Evolutionary conservation across 2,329 filamentous ascomycete species (phyloP).

Genomic region (Lecanicillium sp.): DNA sequence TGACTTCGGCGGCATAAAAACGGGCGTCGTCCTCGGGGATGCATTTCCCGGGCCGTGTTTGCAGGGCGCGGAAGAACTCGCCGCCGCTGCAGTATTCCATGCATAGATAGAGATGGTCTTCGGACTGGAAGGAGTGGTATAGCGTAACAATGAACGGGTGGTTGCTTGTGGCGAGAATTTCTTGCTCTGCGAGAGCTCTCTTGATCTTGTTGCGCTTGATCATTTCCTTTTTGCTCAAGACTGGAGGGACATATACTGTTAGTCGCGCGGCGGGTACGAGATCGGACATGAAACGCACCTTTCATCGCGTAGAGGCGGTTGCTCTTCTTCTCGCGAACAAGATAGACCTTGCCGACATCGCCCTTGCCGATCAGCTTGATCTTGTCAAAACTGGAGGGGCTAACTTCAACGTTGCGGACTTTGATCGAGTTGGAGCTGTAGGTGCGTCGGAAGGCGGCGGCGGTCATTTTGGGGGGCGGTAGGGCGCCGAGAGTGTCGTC

Average conservation of each 20-base stretch:
- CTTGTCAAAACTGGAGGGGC: constrained; percentile 95
- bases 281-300: constrained; percentile 48
- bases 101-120: constrained; percentile 97
- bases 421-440: constrained; percentile 99
- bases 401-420: constrained; percentile 92
- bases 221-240: constrained; percentile 99
- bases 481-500: constrained; percentile 54
- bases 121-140: constrained; percentile 98
- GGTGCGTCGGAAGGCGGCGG: constrained; percentile 79
- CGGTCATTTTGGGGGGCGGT: constrained; percentile 55
- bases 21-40: constrained; percentile 94
- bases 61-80: constrained; percentile 94
- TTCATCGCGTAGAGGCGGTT: constrained; percentile 96
- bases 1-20: constrained; percentile 97
- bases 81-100: constrained; percentile 99
- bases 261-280: not conserved
- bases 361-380: constrained; percentile 99
- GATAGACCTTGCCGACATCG: constrained; percentile 96
- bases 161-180: constrained; percentile 96
- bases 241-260: constrained; percentile 41
- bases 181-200: constrained; percentile 91
- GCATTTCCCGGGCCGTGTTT: constrained; percentile 94
- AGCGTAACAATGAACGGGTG: constrained; percentile 98
- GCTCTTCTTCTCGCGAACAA: constrained; percentile 97
- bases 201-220: constrained; percentile 99